Evolutionary conservation across 2,329 filamentous ascomycete genomes (phyloP).

Genomic region (Colletotrichum melonis): DNA sequence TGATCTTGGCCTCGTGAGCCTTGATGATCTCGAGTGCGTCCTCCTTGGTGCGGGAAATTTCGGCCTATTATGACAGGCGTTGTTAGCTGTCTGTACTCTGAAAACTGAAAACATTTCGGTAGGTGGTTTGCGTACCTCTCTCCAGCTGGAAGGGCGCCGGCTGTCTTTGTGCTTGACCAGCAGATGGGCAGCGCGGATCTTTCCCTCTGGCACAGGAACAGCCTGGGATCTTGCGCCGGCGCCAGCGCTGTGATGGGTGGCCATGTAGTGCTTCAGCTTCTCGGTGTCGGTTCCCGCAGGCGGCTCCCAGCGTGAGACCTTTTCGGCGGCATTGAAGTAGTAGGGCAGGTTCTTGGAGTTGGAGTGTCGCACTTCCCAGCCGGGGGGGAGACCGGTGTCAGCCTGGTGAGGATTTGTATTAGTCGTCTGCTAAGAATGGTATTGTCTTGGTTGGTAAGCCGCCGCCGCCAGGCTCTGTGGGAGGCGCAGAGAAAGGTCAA

Average conservation of each 20-base stretch:
- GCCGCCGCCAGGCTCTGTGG: neutral
- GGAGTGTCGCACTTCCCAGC: slow-evolving; percentile 97
- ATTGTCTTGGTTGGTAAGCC: slow-evolving; percentile 12
- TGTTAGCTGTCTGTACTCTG: neutral
- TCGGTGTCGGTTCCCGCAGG: slow-evolving; percentile 89
- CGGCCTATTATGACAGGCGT: slow-evolving; percentile 55
- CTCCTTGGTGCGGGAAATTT: slow-evolving; percentile 89
- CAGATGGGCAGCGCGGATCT: slow-evolving; percentile 93
- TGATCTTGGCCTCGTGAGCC: slow-evolving; percentile 81
- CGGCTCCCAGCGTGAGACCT: slow-evolving; percentile 95
- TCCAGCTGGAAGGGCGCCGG: slow-evolving; percentile 91
- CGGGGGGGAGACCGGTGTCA: slow-evolving; percentile 83
- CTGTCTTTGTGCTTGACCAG: slow-evolving; percentile 94
- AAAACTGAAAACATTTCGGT: too few species aligned
- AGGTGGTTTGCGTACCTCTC: slow-evolving; percentile 60
- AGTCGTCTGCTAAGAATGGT: slow-evolving; percentile 9
- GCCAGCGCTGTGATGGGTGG: slow-evolving; percentile 79
- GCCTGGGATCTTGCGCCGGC: slow-evolving; percentile 52
- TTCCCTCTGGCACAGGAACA: slow-evolving; percentile 69
- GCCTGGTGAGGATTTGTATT: slow-evolving; percentile 55
- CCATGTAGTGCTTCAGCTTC: slow-evolving; percentile 95
- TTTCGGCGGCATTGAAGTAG: slow-evolving; percentile 92
- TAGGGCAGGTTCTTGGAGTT: slow-evolving; percentile 99
- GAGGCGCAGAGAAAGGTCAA: neutral
- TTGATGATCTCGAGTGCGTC: slow-evolving; percentile 85